Base-by-base conservation (phyloP, 768 basidiomycete species). In the Hirschioporus abietinus region DNA sequence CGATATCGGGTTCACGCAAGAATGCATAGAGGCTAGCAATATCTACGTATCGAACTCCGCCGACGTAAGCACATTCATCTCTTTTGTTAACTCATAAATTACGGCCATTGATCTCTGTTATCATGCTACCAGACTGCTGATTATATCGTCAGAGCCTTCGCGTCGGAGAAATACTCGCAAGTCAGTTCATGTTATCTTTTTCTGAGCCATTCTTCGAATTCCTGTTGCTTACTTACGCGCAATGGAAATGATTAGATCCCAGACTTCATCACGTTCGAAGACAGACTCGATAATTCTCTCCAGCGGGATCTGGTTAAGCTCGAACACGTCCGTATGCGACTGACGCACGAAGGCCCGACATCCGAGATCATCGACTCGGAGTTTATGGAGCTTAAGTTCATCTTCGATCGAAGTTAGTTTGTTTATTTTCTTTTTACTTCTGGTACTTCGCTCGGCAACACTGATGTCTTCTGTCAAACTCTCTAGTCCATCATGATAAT, bases 281-380 rank as follows among this genome's bases (percentile, higher is more conserved):
- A 90, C 63, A 83, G 86, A 52, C 78, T 96, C 9, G 91, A 94
- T 68, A 90, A 89, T 74, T 96, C 94, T 5, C 81, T 96, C 9
- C 91, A 95, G 74, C 84, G 93, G 26, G 92, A 95, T 69, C 81
- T 91, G 18, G 83, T 91, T 69, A 90, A 92, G 73, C 78, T 95
- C 70, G 94, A 96, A 74, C 88, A 94, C 72, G 83, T 94, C 36
- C 86, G 93, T 65, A 93, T 95, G 89, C 86, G 90, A 23, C 78
- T 94, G 15, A 79, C 88, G 0, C 90, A 93, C 64, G 94, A 95
- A 73, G 78, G 81, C 20, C 81, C 92, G 64, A 85, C 80, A 60
- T 81, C 88, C 8, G 90, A 93, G 68, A 78, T 91, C 63, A 83
- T 93, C 68, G 91, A 92, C 68, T 87, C 90, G 84, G 92, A 94